A percentile compares a stretch with the other conserved stretches of the same genome.
Evolutionary conservation across 345 rosid genomes (phyloP).

Genomic region (Mallotus nudiflorus): DNA sequence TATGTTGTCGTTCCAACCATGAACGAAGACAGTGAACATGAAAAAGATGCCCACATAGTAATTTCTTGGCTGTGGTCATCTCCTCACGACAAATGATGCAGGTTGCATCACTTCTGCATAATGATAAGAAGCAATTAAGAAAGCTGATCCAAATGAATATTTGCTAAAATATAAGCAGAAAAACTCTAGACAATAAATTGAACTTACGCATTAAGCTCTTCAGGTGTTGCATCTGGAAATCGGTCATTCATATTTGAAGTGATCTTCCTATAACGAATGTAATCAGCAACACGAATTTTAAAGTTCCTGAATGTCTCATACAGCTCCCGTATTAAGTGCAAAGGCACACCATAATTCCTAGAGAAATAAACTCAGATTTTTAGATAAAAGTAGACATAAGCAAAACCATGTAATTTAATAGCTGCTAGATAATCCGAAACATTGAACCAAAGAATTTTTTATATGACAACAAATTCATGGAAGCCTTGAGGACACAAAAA

Average conservation of each 20-base stretch:
- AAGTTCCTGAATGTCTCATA: conserved; percentile 96
- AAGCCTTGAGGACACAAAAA: not conserved
- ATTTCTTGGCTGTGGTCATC: conserved; percentile 92
- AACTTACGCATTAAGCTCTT: conserved; percentile 82
- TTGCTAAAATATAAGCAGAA: conserved; percentile 2
- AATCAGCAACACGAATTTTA: conserved; percentile 89
- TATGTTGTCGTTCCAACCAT: conserved; percentile 94
- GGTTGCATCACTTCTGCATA: conserved; percentile 83
- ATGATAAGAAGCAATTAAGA: conserved; percentile 27
- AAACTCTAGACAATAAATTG: not conserved
- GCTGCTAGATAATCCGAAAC: not conserved
- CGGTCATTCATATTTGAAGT: conserved; percentile 98
- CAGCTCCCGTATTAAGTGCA: conserved; percentile 92
- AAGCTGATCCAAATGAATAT: conserved; percentile 10
- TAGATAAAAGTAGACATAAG: not conserved
- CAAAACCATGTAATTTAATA: not conserved
- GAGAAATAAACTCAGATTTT: conserved; percentile 19
- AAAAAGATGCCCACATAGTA: conserved; percentile 91
- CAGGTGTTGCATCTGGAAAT: conserved; percentile 89
- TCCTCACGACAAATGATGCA: conserved; percentile 98
- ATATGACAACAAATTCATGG: not conserved
- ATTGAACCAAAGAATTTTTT: not conserved
- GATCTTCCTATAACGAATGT: conserved; percentile 83
- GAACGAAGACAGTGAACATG: conserved; percentile 97
- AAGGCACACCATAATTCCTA: conserved; percentile 94